phyloP scores from a whole-genome alignment of 2,329 filamentous ascomycete species.

The Penicillium sp. region DNA sequence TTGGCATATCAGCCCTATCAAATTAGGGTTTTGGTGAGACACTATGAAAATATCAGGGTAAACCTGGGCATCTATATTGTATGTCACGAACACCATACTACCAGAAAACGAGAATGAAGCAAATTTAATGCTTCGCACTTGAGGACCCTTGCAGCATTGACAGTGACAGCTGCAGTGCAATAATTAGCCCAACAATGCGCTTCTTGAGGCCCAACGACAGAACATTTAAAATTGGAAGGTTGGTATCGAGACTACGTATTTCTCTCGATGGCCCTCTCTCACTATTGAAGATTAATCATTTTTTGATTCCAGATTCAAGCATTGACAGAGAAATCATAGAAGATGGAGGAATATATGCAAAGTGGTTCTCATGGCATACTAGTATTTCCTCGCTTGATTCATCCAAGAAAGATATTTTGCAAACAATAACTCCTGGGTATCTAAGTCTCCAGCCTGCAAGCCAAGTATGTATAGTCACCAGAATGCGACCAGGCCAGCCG shows the following conservation, averaged over 20 bases:
- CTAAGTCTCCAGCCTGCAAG: conserved; percentile 7
- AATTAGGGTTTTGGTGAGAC: neutral
- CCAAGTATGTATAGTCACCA: conserved; percentile 3
- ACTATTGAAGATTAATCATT: neutral
- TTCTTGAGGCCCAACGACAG: neutral
- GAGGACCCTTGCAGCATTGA: neutral
- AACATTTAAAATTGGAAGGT: neutral
- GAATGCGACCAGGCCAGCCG: conserved; percentile 1
- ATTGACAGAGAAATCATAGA: neutral
- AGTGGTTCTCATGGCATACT: neutral
- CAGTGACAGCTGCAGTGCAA: neutral
- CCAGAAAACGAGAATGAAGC: neutral
- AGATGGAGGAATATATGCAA: neutral
- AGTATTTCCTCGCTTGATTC: neutral
- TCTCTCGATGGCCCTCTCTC: neutral
- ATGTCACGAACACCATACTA: neutral
- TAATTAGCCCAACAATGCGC: neutral
- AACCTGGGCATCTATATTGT: neutral
- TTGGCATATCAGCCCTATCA: neutral
- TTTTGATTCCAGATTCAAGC: neutral
- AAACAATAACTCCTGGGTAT: conserved; percentile 20
- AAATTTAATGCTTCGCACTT: neutral
- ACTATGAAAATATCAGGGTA: neutral
- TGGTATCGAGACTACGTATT: neutral
- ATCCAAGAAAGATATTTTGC: neutral